Evolutionary conservation across 2,329 filamentous ascomycete genomes (phyloP), one percentile per base, ranked within the genome.

Genomic region (Botrytis galanthina): DNA sequence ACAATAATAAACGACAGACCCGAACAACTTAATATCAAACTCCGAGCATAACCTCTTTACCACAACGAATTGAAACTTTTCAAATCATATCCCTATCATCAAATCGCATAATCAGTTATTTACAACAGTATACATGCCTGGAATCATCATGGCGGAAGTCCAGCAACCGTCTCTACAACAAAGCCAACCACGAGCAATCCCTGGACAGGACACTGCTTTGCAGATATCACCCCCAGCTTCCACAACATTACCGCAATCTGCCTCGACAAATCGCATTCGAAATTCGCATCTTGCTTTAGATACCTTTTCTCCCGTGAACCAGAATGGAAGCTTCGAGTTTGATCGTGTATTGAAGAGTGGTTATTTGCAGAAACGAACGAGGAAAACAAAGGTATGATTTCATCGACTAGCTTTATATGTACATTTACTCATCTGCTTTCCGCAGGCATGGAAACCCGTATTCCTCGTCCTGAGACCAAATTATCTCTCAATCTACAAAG

Each of bases 301-400:
- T 76, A 86, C 90, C 26, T 90, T 94, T 80, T 96, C 93, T 44
- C 93, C 94, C 4, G 94, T 98, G 76, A 97, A 95, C 81, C 92
- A 97, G 82, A 95, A 97, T 82, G 96, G 96, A 75, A 96, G 94
- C 82, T 99, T 97, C 82, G 95, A 96, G 80, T 97, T 97, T 80
- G 96, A 99, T 82, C 91, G 94, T 69, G 93, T 98, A 72, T 88
- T 98, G 82, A 98, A 97, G 84, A 90, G 92, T 73, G 95, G 95
- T 74, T 92, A 92, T 77, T 90, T 97, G 57, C 88, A 92, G 80
- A 97, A 97, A 83, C 90, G 95, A 78, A 97, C 94, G 29, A 92
- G 95, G 79, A 97, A 95, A 85, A 98, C 95, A 74, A 97, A 97
- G 91, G 93, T 94, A 83, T 70, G 71, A 64, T 51, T 66, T 6